These are phyloP conservation scores for Castanospermum australe DNA, from an alignment of 306 rosid species.

Conservation along the genomic window DNA sequence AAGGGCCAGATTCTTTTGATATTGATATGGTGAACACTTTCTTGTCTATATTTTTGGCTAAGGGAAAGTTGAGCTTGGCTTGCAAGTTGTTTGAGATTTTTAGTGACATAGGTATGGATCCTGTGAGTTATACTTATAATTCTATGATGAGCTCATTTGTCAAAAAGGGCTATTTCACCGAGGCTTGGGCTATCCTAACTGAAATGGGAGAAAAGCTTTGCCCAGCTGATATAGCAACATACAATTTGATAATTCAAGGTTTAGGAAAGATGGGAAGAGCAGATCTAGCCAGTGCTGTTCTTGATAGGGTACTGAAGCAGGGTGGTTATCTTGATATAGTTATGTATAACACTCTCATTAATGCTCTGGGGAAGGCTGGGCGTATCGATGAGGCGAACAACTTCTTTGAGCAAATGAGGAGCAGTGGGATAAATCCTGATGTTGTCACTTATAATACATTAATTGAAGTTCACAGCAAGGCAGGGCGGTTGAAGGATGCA, in stretches of 20 bases:
- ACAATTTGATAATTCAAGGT: constrained; percentile 89
- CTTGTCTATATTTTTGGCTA: constrained; percentile 79
- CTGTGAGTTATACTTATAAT: constrained; percentile 77
- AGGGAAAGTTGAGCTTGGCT: constrained; percentile 83
- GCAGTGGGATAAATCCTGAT: constrained; percentile 80
- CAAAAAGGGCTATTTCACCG: constrained; percentile 81
- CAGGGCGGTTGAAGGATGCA: constrained; percentile 80
- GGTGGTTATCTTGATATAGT: constrained; percentile 94
- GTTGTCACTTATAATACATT: constrained; percentile 84
- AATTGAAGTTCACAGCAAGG: constrained; percentile 91
- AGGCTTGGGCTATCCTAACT: constrained; percentile 69
- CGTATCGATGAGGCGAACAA: constrained; percentile 71
- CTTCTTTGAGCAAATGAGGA: constrained; percentile 79
- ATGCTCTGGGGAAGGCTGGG: constrained; percentile 86
- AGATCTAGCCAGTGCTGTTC: constrained; percentile 82
- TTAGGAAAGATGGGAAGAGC: constrained; percentile 95
- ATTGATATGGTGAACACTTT: constrained; percentile 85
- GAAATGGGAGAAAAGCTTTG: constrained; percentile 81
- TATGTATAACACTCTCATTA: constrained; percentile 89
- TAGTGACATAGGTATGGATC: constrained; percentile 63
- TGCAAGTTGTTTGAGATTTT: constrained; percentile 92
- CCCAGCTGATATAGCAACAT: constrained; percentile 85
- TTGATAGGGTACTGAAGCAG: constrained; percentile 71
- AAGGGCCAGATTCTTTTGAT: constrained; percentile 61
- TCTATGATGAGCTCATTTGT: constrained; percentile 90